These are phyloP conservation scores for Exophiala sp. DNA, from an alignment of 2,329 filamentous ascomycete species.

Conservation along the genomic window DNA sequence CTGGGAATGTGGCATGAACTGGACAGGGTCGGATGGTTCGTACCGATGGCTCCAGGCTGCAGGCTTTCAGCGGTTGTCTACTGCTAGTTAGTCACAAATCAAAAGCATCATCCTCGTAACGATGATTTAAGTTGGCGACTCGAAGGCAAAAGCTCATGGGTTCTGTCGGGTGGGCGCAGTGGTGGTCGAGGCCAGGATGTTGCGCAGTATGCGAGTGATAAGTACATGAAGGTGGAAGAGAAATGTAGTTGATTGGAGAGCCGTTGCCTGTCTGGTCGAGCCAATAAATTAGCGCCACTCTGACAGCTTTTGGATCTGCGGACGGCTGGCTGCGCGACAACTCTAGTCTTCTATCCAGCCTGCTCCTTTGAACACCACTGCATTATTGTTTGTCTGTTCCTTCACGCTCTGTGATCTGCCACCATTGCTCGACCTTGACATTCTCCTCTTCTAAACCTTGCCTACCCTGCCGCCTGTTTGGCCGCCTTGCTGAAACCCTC, in stretches of 20 bases:
- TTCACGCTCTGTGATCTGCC: constrained; percentile 3
- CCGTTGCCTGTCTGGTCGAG: constrained; percentile 1
- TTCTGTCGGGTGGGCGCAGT: background rate
- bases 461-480: constrained; percentile 5
- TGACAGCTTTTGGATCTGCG: constrained; percentile 18
- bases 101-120: constrained; percentile 4
- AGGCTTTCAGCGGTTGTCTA: constrained; percentile 4
- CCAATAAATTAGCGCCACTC: constrained; percentile 13
- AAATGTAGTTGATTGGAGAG: constrained; percentile 3
- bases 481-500: constrained; percentile 15
- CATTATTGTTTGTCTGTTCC: background rate
- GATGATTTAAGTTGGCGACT: constrained; percentile 8
- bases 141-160: constrained; percentile 1
- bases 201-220: constrained; percentile 21
- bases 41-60: constrained; percentile 15
- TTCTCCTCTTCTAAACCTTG: constrained; percentile 6
- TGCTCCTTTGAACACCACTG: constrained; percentile 5
- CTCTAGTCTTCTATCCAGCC: constrained; percentile 5
- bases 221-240: constrained; percentile 14
- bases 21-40: constrained; percentile 15
- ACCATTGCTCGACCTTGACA: constrained; percentile 2
- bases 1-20: constrained; percentile 1
- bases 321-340: background rate
- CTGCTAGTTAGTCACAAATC: background rate
- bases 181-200: constrained; percentile 1